Conservation (phyloP, 2,329 filamentous ascomycete species). For the Periglandula ipomoeae region DNA sequence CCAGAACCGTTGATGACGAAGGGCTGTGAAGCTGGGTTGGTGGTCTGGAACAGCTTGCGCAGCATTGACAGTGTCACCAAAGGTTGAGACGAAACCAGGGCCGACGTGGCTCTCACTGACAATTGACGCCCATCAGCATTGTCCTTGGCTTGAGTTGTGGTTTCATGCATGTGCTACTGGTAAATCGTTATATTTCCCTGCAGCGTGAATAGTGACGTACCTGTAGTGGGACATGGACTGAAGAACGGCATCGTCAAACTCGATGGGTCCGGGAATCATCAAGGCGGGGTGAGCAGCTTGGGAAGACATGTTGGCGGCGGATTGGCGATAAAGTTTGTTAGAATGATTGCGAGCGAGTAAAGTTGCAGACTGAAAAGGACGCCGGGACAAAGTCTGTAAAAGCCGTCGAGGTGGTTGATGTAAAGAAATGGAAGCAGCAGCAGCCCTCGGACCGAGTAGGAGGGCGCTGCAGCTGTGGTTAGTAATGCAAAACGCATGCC, state of each 20-base stretch:
- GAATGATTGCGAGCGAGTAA: not conserved
- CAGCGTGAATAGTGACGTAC: constrained; percentile 39
- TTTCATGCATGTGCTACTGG: too few relatives aligned
- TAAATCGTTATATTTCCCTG: too few relatives aligned
- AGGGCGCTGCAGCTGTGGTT: not conserved
- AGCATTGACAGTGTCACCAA: constrained; percentile 87
- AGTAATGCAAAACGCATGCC: too few relatives aligned
- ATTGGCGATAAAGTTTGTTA: not conserved
- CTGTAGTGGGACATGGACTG: constrained; percentile 93
- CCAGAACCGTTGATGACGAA: constrained; percentile 92
- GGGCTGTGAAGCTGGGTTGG: constrained; percentile 72
- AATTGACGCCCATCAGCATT: constrained; percentile 1
- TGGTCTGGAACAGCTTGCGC: constrained; percentile 89
- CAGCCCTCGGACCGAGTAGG: not conserved
- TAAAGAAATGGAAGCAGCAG: constrained; percentile 6
- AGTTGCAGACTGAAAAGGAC: not conserved
- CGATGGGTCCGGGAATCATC: constrained; percentile 94
- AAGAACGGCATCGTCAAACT: constrained; percentile 95
- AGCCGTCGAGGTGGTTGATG: constrained; percentile 3
- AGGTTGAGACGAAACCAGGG: constrained; percentile 77
- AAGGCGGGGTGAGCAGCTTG: constrained; percentile 60
- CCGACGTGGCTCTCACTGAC: constrained; percentile 87
- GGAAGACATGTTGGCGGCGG: constrained; percentile 43
- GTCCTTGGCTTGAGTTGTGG: not conserved
- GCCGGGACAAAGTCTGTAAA: not conserved